Evolutionary conservation across 805 yeast species (phyloP), one percentile per base, ranked within the genome.

Genomic region (Kodamaea leandrae): DNA sequence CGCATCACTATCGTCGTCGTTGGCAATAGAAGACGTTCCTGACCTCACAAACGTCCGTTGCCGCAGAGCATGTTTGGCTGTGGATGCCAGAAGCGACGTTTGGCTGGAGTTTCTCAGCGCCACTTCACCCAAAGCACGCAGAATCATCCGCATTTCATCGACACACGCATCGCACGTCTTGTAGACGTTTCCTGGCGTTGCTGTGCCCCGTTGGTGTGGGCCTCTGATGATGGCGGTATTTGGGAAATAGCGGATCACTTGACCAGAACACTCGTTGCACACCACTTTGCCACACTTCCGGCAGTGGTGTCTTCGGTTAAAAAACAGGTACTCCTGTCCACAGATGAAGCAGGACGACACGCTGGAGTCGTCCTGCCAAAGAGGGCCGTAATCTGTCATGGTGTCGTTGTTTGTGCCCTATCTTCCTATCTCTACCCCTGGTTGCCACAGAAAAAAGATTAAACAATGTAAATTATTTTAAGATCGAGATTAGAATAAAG

Each of bases 281-380:
- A 83, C 86, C 0, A 88, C 82, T 24, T 79, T 68, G 2, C 96
- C 96, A 63, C 96, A 87, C 44, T 68, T 71, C 39, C 93, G 71
- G 60, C 96, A 87, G 58, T 87, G 96, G 62, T 87, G 96, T 42
- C 89, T 73, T 43, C 96, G 71, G 55, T 68, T 76, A 58, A 83
- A 80, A 42, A 86, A 60, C 2, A 81, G 68, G 63, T 80, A 87
- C 28, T 48, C 41, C 1, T 57, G 45, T 21, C 56, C 54, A 58
- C 96, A 87, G 3, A 78, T 52, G 15, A 71, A 69, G 54, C 96
- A 87, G 2, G 52, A 53, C 0, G 47, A 16, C 1, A 65, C 82
- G 1, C 65, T 77, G 4, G 61, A 66, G 57, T 88, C 95, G 3
- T 78, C 72, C 61, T 87, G 89, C 96, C 96, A 87, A 8, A 51